Percentiles rank a stretch among this genome's conserved stretches.
These are phyloP conservation scores for Picochlorum sp. DNA, from an alignment of 139 green algal species.

Conservation along the genomic window DNA sequence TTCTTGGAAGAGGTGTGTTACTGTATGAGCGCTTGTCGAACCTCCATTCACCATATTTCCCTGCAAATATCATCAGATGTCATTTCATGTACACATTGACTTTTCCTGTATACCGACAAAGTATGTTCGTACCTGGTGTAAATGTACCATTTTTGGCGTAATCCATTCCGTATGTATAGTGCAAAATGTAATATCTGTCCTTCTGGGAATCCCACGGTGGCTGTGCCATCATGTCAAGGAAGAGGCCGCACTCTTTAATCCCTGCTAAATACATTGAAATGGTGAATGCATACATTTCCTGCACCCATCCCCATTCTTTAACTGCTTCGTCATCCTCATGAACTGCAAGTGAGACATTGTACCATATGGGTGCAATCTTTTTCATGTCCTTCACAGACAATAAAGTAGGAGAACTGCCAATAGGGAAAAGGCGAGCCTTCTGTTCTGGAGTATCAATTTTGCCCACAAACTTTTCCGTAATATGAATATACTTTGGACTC, in stretches of 20 bases:
- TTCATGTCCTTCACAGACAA: constrained; percentile 68
- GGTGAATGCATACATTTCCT: constrained; percentile 95
- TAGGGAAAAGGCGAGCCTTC: constrained; percentile 56
- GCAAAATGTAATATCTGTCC: constrained; percentile 77
- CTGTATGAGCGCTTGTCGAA: constrained; percentile 93
- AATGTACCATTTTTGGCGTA: constrained; percentile 67
- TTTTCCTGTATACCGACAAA: background rate
- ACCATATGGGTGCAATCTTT: constrained; percentile 68
- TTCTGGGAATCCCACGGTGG: constrained; percentile 82
- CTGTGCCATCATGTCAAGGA: constrained; percentile 68
- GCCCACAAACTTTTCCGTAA: constrained; percentile 48
- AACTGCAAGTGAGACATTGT: constrained; percentile 82
- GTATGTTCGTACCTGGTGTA: constrained; percentile 25
- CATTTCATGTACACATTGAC: background rate
- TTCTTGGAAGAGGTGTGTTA: constrained; percentile 43
- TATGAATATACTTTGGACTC: constrained; percentile 36
- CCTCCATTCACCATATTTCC: constrained; percentile 81
- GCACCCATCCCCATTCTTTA: constrained; percentile 73
- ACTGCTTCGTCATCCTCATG: constrained; percentile 72
- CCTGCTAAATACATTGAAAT: constrained; percentile 58
- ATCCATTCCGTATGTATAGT: constrained; percentile 97
- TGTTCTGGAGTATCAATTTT: constrained; percentile 45
- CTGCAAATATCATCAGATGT: constrained; percentile 9
- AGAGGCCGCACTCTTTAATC: constrained; percentile 52
- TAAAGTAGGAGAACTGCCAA: constrained; percentile 82